Base-by-base conservation (phyloP, 192 early-diverging fungal species). In the Hyaloraphidium curvatum region DNA sequence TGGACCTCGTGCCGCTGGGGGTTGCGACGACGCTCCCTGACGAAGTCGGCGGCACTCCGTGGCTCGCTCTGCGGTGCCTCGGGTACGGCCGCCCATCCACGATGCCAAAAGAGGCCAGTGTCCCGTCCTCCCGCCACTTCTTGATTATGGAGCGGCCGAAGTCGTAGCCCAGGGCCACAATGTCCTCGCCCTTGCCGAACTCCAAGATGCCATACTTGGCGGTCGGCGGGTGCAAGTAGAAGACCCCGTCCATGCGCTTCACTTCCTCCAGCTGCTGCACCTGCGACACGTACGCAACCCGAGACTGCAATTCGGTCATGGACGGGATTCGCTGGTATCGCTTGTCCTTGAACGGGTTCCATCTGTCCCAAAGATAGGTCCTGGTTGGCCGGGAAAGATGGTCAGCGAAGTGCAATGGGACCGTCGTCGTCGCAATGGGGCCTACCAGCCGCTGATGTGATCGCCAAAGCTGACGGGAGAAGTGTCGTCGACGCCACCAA, bases 251-350 rank as follows among this genome's bases (percentile, higher is more conserved):
- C 0, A 77, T 78, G 5, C 63, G 53, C 68, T 91, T 94, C 31
- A 88, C 91, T 39, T 79, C 86, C 63, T 99, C 89, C 37, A 97
- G 69, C 61, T 84, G 79, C 41, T 75, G 73, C 2, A 94, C 91
- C 30, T 52, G 60, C 30, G 82, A 83, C 22, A 89, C 89, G 66
- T 97, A 99, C 2, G 92, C 86, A 26, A 99, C 65, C 23, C 91
- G 72, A 17, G 81, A 79, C 66, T 99, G 95, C 58, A 99, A 83
- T 58, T 99, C 95, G 1, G 89, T 81, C 57, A 99, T 72, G 2
- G 74, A 78, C 16, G 95, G 95, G 30, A 99, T 89, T 72, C 67
- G 43, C 74, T 72, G 39, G 75, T 65, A 65, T 37, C 62, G 43
- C 59, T 70, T 55, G 43, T 48, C 43, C 25, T 30, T 23, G 27